Evolutionary conservation across 495 filamentous ascomycete species (phyloP), one percentile per base, ranked within the genome.

Genomic region (Corynascus novoguineensis): DNA sequence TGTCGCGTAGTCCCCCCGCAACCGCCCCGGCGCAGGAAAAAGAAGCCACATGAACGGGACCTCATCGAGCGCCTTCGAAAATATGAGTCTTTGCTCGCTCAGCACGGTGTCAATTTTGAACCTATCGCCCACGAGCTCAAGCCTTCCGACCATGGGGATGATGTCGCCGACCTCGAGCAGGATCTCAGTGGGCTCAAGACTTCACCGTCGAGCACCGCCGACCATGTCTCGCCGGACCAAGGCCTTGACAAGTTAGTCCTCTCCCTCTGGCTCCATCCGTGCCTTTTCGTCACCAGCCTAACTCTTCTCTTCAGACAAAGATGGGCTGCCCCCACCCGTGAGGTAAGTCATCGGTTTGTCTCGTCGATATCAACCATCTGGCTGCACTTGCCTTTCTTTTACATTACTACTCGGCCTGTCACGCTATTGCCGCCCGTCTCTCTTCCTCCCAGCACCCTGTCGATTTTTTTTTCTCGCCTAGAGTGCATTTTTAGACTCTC

Each of bases 1-100:
- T 88, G 84, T 60, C 71, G 82, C 4, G 79, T 82, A 27, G 75
- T 79, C n/a, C 74, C 79, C 62, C 82, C 81, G 24, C 76, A 80
- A 37, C 79, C 78, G 0, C 81, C 83, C 15, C 71, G 81, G 37
- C 78, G 82, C 24, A 73, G 81, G 53, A 84, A 83, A 69, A 82
- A 80, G 71, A 78, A 76, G 59, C 73, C 71, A 25, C 71, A 76
- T 42, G 77, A 80, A 59, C 70, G 71, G 52, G 78, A 80, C 58
- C 70, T 79, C 31, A 69, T 76, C 32, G 78, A 77, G 27, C 74
- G 78, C 51, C 71, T 83, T 17, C 71, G 72, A 28, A 80, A 76
- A 59, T 83, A 82, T 61, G 82, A 85, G 63, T 58, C 70, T 7
- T 64, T 83, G 41, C 57, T 84, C 37, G 72, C 73, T 51, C 72